A percentile compares a stretch with the other conserved stretches of the same genome.
These are phyloP conservation scores for Hyaloperonospora arabidopsidis DNA, from an alignment of 352 stramenopile genomes.

Conservation along the genomic window DNA sequence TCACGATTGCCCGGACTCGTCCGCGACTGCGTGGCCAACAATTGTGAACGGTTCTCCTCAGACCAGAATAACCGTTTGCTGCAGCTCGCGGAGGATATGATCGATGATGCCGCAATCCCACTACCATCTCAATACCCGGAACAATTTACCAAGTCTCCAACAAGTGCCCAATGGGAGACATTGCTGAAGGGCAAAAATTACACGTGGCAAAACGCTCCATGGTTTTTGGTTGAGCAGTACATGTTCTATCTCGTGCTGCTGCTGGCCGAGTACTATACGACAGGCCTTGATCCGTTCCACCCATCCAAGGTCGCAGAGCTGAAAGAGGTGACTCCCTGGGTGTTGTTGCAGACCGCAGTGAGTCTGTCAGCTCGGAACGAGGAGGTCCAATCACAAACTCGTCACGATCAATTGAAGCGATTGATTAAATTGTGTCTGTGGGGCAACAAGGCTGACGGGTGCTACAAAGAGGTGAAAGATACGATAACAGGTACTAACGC, in stretches of 20 bases:
- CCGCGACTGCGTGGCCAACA: slow-evolving; percentile 44
- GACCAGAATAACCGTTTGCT: slow-evolving; percentile 32
- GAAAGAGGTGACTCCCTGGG: slow-evolving; percentile 43
- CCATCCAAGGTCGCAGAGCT: slow-evolving; percentile 52
- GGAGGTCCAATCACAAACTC: slow-evolving; percentile 17
- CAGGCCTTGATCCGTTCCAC: slow-evolving; percentile 58
- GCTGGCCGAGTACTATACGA: slow-evolving; percentile 54
- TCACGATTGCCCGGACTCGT: slow-evolving; percentile 51
- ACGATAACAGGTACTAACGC: slow-evolving; percentile 48
- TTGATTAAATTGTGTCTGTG: slow-evolving; percentile 70
- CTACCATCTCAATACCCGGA: slow-evolving; percentile 36
- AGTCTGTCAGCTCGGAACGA: slow-evolving; percentile 16
- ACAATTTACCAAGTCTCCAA: slow-evolving; percentile 30
- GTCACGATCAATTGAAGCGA: slow-evolving; percentile 35
- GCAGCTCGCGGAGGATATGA: slow-evolving; percentile 40
- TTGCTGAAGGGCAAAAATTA: slow-evolving; percentile 38
- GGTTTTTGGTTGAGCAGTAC: slow-evolving; percentile 72
- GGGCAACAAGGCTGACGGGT: slow-evolving; percentile 72
- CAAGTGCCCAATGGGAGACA: slow-evolving; percentile 37
- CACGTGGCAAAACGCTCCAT: slow-evolving; percentile 67
- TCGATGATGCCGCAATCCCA: slow-evolving; percentile 36
- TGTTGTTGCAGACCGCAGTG: slow-evolving; percentile 48
- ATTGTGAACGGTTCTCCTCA: slow-evolving; percentile 31
- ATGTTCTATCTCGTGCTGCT: slow-evolving; percentile 64
- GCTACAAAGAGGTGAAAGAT: slow-evolving; percentile 68